phyloP scores from a whole-genome alignment of 2,329 filamentous ascomycete genomes.

The Scolecobasidium constrictum region DNA sequence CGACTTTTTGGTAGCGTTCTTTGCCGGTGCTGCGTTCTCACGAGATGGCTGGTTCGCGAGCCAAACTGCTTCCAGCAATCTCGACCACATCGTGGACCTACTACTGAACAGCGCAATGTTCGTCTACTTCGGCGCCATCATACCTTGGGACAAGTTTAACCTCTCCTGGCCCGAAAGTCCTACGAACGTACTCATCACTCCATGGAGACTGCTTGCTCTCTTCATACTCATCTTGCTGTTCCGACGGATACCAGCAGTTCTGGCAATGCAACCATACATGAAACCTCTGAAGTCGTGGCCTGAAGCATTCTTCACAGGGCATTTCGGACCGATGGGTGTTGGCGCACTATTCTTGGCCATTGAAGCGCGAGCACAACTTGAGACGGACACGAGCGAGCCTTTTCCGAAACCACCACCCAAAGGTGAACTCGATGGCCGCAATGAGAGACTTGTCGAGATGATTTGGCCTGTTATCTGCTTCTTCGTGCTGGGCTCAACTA shows the following conservation, averaged over 20 bases:
- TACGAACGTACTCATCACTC: conserved; percentile 24
- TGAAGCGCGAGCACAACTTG: conserved; percentile 41
- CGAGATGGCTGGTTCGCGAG: conserved; percentile 43
- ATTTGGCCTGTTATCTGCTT: conserved; percentile 47
- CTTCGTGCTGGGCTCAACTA: conserved; percentile 41
- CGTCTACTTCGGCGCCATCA: conserved; percentile 44
- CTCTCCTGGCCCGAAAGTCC: not conserved
- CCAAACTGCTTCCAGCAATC: conserved; percentile 32
- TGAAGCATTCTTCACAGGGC: conserved; percentile 44
- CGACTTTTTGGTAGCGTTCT: conserved; percentile 47
- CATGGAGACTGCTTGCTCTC: conserved; percentile 32
- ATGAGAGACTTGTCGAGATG: conserved; percentile 28
- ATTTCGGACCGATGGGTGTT: conserved; percentile 48
- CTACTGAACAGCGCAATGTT: conserved; percentile 46
- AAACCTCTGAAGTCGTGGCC: conserved; percentile 38
- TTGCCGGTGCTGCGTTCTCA: conserved; percentile 44
- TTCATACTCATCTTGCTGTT: conserved; percentile 40
- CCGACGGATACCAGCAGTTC: conserved; percentile 41
- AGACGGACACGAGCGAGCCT: conserved; percentile 33
- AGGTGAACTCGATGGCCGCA: not conserved
- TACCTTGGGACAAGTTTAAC: conserved; percentile 38
- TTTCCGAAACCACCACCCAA: conserved; percentile 20
- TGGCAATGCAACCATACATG: conserved; percentile 35
- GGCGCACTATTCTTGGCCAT: conserved; percentile 46
- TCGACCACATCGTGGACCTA: conserved; percentile 43